Evolutionary conservation across 1,139 yeast species (phyloP), one percentile per base, ranked within the genome.

Genomic region (Magnusiomyces ingens): DNA sequence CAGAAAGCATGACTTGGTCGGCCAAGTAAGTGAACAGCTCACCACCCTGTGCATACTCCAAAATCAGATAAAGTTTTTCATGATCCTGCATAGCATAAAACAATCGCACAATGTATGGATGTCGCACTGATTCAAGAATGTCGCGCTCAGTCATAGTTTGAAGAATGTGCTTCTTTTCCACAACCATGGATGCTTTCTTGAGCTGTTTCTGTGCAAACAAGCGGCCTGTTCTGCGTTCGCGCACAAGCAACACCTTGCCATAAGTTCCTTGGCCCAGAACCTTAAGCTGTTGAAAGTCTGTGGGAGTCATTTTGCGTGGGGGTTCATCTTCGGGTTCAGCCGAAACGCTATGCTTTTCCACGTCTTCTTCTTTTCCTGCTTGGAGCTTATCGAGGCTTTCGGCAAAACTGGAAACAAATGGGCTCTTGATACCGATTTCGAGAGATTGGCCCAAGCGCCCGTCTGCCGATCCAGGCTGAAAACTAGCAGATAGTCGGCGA

Each of bases 31-130:
- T 89, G 66, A 91, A 91, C 49, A 91, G 71, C 68, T 91, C 98
- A 13, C 98, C 98, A 10, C 98, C 98, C 54, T 91, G 95, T 29
- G 93, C 82, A 64, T 87, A 91, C 66, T 91, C 96, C 55, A 91
- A 71, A 26, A 90, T 79, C 53, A 91, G 69, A 65, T 91, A 91
- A 40, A 91, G 78, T 66, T 87, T 89, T 54, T 83, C 78, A 53
- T 79, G 75, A 67, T 91, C 98, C 70, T 91, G 98, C 63, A 91
- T 81, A 0, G 98, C 95, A 66, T 89, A 91, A 66, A 81, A 90
- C 45, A 91, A 74, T 67, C 85, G 87, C 36, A 91, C 98, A 57
- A 91, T 89, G 63, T 87, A 89, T 3, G 90, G 94, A 67, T 91
- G 98, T 57, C 84, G 78, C 37, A 85, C 79, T 38, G 80, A 77